Percentiles rank a stretch among this genome's conserved stretches.
phyloP scores from a whole-genome alignment of 768 basidiomycete species.

The Agaricus blazei region DNA sequence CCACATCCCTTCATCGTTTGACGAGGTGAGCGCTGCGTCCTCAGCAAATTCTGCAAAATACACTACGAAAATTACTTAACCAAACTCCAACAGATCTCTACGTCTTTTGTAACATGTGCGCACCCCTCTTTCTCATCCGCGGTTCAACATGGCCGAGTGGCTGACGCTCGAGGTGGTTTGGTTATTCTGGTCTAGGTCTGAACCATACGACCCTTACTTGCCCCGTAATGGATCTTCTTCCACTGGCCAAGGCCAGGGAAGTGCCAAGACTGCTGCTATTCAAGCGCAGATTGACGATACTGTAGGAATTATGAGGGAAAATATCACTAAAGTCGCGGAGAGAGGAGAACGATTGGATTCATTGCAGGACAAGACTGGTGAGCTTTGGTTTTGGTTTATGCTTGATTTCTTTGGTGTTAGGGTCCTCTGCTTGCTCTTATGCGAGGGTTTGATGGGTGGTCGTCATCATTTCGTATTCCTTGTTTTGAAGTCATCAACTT shows the following conservation, averaged over 20 bases:
- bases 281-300: constrained; percentile 98
- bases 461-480: no score
- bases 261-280: constrained; percentile 88
- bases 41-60: background rate
- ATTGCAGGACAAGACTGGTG: constrained; percentile 97
- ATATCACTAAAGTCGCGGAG: constrained; percentile 94
- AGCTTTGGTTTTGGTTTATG: background rate
- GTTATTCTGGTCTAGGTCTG: constrained; percentile 57
- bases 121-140: constrained; percentile 13
- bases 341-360: constrained; percentile 91
- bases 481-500: no score
- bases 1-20: constrained; percentile 27
- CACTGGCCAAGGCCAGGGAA: constrained; percentile 49
- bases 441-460: background rate
- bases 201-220: constrained; percentile 98
- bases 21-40: constrained; percentile 28
- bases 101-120: constrained; percentile 32
- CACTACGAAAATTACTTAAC: background rate
- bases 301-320: constrained; percentile 96
- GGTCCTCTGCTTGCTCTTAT: background rate
- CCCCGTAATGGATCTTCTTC: constrained; percentile 75
- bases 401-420: background rate
- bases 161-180: constrained; percentile 3
- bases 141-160: background rate
- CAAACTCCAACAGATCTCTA: constrained; percentile 20